A percentile compares a stretch with the other conserved stretches of the same genome.
Conservation (phyloP, 805 yeast genomes). For the Metahyphopichia silvanorum region DNA sequence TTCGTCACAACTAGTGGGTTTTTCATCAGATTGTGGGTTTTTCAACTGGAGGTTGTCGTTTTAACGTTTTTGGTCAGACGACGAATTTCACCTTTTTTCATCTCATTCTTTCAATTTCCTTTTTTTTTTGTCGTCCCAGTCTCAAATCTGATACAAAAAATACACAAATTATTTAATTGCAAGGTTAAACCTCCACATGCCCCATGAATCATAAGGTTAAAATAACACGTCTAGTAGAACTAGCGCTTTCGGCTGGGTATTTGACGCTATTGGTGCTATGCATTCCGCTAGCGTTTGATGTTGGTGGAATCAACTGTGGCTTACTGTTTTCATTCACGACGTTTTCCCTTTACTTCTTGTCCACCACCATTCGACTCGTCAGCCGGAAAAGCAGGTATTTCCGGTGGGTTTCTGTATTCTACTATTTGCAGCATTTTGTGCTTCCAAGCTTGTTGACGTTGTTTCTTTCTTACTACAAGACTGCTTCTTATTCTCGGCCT, state of each 20-base stretch:
- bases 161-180: too few species aligned
- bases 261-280: slow-evolving; percentile 69
- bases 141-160: too few species aligned
- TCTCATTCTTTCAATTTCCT: too few species aligned
- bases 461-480: slow-evolving; percentile 52
- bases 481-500: slow-evolving; percentile 5
- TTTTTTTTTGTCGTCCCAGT: too few species aligned
- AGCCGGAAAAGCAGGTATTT: slow-evolving; percentile 40
- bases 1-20: too few species aligned
- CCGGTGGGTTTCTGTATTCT: slow-evolving; percentile 48
- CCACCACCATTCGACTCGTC: slow-evolving; percentile 69
- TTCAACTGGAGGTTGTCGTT: too few species aligned
- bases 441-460: slow-evolving; percentile 79
- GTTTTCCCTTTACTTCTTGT: slow-evolving; percentile 53
- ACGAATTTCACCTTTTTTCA: too few species aligned
- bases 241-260: slow-evolving; percentile 54
- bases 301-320: slow-evolving; percentile 91
- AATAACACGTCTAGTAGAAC: neutral
- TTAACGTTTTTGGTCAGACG: too few species aligned
- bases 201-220: too few species aligned
- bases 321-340: slow-evolving; percentile 74
- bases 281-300: slow-evolving; percentile 89
- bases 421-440: slow-evolving; percentile 77
- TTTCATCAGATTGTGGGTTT: too few species aligned
- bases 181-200: too few species aligned